Percentiles rank a stretch among this genome's conserved stretches.
These are phyloP conservation scores for Pythium plurisporium DNA, from an alignment of 352 stramenopile species.

Conservation along the genomic window DNA sequence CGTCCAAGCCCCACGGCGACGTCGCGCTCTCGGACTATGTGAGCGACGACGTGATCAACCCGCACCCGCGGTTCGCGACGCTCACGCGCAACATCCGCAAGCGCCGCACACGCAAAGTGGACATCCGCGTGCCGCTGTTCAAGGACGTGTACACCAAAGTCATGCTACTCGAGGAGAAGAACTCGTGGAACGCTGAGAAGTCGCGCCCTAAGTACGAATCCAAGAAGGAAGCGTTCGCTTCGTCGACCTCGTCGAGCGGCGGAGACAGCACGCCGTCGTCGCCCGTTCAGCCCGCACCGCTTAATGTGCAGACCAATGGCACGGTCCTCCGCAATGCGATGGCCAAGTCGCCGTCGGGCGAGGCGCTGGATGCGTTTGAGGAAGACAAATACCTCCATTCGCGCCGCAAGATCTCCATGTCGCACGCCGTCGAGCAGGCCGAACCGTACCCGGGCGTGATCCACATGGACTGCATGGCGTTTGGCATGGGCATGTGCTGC, in stretches of 20 bases:
- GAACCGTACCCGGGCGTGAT: constrained; percentile 89
- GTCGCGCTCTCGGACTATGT: constrained; percentile 96
- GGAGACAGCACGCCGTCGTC: constrained; percentile 18
- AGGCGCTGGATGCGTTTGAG: constrained; percentile 36
- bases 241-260: constrained; percentile 8
- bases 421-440: constrained; percentile 59
- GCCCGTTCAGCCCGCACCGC: constrained; percentile 7
- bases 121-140: constrained; percentile 86
- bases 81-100: constrained; percentile 98
- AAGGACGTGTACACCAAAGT: constrained; percentile 77
- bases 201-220: constrained; percentile 74
- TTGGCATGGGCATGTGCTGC: constrained; percentile 99
- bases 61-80: constrained; percentile 97
- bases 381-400: constrained; percentile 46
- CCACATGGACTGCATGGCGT: constrained; percentile 99
- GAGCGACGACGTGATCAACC: constrained; percentile 98
- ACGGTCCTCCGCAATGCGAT: constrained; percentile 28
- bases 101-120: constrained; percentile 81
- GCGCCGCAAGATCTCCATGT: constrained; percentile 63
- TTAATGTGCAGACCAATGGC: too few species aligned
- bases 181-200: constrained; percentile 72
- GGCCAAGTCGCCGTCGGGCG: constrained; percentile 66
- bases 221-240: constrained; percentile 34
- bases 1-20: constrained; percentile 50
- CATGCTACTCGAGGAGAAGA: constrained; percentile 67